A percentile compares a stretch with the other conserved stretches of the same genome.
These are phyloP conservation scores for Candida odintsovae DNA, from an alignment of 805 yeast species.

Conservation along the genomic window DNA sequence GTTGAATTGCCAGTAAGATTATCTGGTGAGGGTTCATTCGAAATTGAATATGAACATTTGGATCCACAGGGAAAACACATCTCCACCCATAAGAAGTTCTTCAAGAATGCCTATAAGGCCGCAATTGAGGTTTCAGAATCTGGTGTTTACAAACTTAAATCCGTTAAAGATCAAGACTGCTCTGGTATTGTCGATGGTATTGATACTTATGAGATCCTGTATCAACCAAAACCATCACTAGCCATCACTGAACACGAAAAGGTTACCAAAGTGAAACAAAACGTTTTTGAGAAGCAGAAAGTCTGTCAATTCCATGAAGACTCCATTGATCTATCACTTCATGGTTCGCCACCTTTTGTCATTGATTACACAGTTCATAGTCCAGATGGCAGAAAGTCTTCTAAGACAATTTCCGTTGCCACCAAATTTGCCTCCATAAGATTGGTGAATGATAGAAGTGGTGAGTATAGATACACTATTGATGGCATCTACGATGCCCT, in stretches of 20 bases:
- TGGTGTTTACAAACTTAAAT: constrained; percentile 42
- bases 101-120: constrained; percentile 25
- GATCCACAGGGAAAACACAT: constrained; percentile 25
- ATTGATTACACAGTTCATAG: constrained; percentile 56
- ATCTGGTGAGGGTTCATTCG: constrained; percentile 53
- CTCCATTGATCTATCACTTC: constrained; percentile 42
- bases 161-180: constrained; percentile 47
- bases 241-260: constrained; percentile 30
- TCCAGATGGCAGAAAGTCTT: constrained; percentile 45
- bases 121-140: constrained; percentile 32
- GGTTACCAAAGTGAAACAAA: constrained; percentile 17
- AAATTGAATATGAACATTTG: constrained; percentile 29
- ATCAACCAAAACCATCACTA: constrained; percentile 42
- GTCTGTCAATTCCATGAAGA: constrained; percentile 47
- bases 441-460: constrained; percentile 41
- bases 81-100: constrained; percentile 15
- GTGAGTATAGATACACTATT: constrained; percentile 57
- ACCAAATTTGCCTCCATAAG: constrained; percentile 45
- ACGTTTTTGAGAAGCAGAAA: constrained; percentile 28
- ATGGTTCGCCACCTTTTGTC: constrained; percentile 63
- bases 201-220: constrained; percentile 33
- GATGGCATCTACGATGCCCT: constrained; percentile 59
- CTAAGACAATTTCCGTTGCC: constrained; percentile 41
- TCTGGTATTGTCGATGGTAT: constrained; percentile 37
- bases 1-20: constrained; percentile 55